Evolutionary conservation across 257 asterid species (phyloP).

Genomic region (Solanum okadae): DNA sequence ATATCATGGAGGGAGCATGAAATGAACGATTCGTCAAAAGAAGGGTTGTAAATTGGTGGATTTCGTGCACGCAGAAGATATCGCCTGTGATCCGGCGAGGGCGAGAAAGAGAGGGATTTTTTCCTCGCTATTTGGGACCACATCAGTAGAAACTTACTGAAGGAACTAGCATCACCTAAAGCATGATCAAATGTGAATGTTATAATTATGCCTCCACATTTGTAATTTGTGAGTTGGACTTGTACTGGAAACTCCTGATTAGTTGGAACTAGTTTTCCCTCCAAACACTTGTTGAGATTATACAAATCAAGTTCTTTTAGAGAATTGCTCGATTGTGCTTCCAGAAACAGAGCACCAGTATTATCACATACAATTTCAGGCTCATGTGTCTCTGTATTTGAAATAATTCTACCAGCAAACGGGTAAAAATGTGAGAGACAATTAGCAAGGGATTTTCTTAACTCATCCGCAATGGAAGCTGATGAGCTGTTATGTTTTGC

Average conservation of each 20-base stretch:
- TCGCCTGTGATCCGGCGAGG: constrained; percentile 40
- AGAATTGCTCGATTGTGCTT: constrained; percentile 29
- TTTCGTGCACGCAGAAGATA: constrained; percentile 17
- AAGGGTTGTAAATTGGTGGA: constrained; percentile 32
- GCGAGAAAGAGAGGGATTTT: constrained; percentile 23
- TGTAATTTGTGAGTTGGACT: constrained; percentile 34
- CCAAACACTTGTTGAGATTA: constrained; percentile 25
- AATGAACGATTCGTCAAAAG: constrained; percentile 31
- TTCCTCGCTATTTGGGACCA: constrained; percentile 37
- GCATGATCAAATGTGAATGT: constrained; percentile 57
- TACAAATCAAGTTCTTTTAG: constrained; percentile 31
- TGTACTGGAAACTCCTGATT: constrained; percentile 21
- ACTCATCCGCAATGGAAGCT: neutral
- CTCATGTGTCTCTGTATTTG: constrained; percentile 23
- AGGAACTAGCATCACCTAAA: constrained; percentile 50
- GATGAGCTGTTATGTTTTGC: neutral
- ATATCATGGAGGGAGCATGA: constrained; percentile 49
- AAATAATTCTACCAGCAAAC: constrained; percentile 33
- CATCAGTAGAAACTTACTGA: constrained; percentile 36
- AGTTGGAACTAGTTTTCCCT: constrained; percentile 22
- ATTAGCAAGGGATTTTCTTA: constrained; percentile 29
- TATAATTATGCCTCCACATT: constrained; percentile 29
- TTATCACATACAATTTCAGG: constrained; percentile 47
- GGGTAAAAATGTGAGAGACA: constrained; percentile 47
- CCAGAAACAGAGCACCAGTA: constrained; percentile 35